These are phyloP conservation scores for Triangularia setosa DNA, from an alignment of 2,329 filamentous ascomycete species.

Conservation along the genomic window DNA sequence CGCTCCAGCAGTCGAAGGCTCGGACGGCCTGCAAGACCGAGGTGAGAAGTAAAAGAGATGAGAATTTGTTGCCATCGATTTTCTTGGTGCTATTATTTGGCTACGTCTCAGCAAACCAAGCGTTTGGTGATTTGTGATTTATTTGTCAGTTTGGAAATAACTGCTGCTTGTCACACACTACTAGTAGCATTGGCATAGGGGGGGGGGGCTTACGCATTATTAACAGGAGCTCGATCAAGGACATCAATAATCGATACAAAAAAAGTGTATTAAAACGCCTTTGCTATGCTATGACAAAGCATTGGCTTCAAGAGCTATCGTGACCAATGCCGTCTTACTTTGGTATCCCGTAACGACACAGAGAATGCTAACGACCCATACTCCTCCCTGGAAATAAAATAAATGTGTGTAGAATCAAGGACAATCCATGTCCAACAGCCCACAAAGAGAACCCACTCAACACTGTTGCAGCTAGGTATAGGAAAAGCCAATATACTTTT, in stretches of 20 bases:
- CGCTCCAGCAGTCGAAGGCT: not conserved
- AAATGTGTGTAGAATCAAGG: not conserved
- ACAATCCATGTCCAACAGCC: not conserved
- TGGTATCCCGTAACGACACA: constrained; percentile 11
- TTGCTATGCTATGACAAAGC: constrained; percentile 4
- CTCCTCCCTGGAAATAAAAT: constrained; percentile 4
- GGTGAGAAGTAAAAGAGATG: not conserved
- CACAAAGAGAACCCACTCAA: not conserved
- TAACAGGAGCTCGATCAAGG: not conserved
- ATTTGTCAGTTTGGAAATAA: not conserved
- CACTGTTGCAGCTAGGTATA: not conserved
- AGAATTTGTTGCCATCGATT: not conserved
- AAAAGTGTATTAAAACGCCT: constrained; percentile 19
- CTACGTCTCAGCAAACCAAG: not conserved
- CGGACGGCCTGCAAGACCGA: not conserved
- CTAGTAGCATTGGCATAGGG: not conserved
- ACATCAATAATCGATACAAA: not conserved
- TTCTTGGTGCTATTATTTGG: not conserved
- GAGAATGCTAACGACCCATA: constrained; percentile 10
- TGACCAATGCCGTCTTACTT: constrained; percentile 2
- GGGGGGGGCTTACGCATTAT: not conserved
- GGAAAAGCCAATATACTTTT: not conserved
- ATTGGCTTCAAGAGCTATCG: constrained; percentile 6
- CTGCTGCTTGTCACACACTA: not conserved
- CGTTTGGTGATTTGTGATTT: not conserved